phyloP scores from a whole-genome alignment of 176 grass and related monocot genomes.

The Echinochloa phyllopogon region DNA sequence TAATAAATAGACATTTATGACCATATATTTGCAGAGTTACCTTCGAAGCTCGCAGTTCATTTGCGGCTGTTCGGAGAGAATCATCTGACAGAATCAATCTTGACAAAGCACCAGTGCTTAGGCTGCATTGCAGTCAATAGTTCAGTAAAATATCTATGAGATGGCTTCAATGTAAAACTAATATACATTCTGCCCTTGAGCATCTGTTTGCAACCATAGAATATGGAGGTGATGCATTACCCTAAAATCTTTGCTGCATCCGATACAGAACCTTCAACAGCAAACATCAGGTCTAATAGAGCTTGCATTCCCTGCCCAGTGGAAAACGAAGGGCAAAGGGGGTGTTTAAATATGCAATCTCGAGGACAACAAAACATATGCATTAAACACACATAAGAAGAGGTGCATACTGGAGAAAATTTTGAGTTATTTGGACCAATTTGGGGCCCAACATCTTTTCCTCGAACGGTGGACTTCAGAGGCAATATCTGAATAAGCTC shows the following conservation, averaged over 20 bases:
- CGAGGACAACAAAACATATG: neutral
- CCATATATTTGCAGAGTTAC: slow-evolving; percentile 45
- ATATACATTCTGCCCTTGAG: neutral
- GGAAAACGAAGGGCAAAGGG: neutral
- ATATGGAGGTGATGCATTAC: slow-evolving; percentile 48
- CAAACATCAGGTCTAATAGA: slow-evolving; percentile 88
- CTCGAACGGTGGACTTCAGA: slow-evolving; percentile 79
- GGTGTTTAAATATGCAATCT: neutral
- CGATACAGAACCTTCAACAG: slow-evolving; percentile 86
- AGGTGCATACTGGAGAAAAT: slow-evolving; percentile 69
- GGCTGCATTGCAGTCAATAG: slow-evolving; percentile 52
- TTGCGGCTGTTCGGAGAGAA: slow-evolving; percentile 80
- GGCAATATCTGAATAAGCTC: slow-evolving; percentile 96
- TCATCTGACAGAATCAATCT: slow-evolving; percentile 97
- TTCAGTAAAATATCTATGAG: neutral
- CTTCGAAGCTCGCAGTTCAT: slow-evolving; percentile 89
- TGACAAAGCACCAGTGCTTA: slow-evolving; percentile 95
- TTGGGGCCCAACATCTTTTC: slow-evolving; percentile 74
- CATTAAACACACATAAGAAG: neutral
- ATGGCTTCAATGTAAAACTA: slow-evolving; percentile 31
- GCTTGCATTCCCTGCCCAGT: slow-evolving; percentile 89
- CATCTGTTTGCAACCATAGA: neutral
- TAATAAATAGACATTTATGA: neutral
- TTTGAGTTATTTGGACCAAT: slow-evolving; percentile 92
- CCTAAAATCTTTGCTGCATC: slow-evolving; percentile 88